A percentile compares a stretch with the other conserved stretches of the same genome.
These are phyloP conservation scores for Mortierella claussenii DNA, from an alignment of 192 early-diverging fungal species.

Conservation along the genomic window DNA sequence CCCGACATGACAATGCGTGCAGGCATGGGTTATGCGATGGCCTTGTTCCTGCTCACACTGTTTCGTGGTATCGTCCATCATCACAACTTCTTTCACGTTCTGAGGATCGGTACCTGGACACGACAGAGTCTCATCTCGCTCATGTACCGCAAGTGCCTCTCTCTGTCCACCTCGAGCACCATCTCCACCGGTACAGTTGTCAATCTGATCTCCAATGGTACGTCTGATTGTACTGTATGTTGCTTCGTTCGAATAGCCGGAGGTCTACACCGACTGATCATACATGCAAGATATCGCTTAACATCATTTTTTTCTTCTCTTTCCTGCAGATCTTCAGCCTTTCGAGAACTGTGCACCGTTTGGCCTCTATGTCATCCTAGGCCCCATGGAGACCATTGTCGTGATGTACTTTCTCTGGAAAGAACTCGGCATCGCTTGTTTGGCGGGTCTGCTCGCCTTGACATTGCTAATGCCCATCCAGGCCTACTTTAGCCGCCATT, in stretches of 20 bases:
- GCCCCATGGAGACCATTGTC: constrained; percentile 42
- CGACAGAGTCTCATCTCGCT: constrained; percentile 45
- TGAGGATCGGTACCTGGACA: constrained; percentile 49
- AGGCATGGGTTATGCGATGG: constrained; percentile 49
- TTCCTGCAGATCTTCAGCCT: constrained; percentile 51
- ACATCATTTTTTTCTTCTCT: not conserved
- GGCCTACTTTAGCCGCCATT: constrained; percentile 22
- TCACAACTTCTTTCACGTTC: constrained; percentile 51
- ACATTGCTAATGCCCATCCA: constrained; percentile 33
- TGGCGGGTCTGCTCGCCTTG: constrained; percentile 47
- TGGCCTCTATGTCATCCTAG: constrained; percentile 48
- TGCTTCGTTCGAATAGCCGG: too few relatives aligned
- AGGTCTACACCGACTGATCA: too few relatives aligned
- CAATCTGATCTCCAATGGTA: constrained; percentile 57
- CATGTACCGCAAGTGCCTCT: constrained; percentile 54
- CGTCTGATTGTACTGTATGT: too few relatives aligned
- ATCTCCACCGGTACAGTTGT: constrained; percentile 53
- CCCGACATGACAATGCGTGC: constrained; percentile 6
- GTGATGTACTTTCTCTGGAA: constrained; percentile 51
- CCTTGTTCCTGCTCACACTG: constrained; percentile 42
- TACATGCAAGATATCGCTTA: too few relatives aligned
- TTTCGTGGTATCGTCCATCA: constrained; percentile 54
- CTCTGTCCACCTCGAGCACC: constrained; percentile 49
- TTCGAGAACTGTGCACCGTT: constrained; percentile 55
- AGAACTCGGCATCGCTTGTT: constrained; percentile 34